Evolutionary conservation across 768 basidiomycete genomes (phyloP), one percentile per base, ranked within the genome.

Genomic region (Phanerodontia chrysosporium): DNA sequence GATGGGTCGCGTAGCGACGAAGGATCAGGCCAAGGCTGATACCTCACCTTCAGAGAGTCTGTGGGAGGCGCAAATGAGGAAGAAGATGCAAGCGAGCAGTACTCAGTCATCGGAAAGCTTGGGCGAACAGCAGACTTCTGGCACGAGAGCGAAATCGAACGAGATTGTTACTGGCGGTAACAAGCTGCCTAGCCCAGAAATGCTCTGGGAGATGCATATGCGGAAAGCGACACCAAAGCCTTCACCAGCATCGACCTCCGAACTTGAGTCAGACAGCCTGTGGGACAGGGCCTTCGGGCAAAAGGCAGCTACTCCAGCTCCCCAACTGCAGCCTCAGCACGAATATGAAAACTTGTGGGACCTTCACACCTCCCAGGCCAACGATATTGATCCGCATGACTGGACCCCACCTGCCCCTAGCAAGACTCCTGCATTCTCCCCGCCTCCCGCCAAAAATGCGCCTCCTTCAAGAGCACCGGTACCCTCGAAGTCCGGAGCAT

Each of bases 201-300:
- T 28, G 21, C 55, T 49, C 2, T 55, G 59, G 52, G 51, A 54
- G 3, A 46, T 51, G 45, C 28, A 55, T 28, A 49, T 51, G 51
- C 8, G 25, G 35, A 16, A 28, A 39, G 9, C 18, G 29, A 42
- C 39, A 9, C 53, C 58, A 3, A 25, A 27, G 22, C 42, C 29
- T 14, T 8, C 45, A n/a, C 28, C 52, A n/a, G 5, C 24, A 42
- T 1, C 49, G 46, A 18, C 30, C 46, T 21, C 32, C 30, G 44
- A 21, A 13, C 27, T 51, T 10, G 39, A 42, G 3, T 30, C 28
- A 51, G 48, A 49, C 6, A 51, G 45, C 14, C 27, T 58, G 2
- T 58, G 57, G 57, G 29, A 25, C 29, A 22, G n/a, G 22, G 24
- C 46, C 39, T 25, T 25, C 5, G 46, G 46, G 46, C 22, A 25